Evolutionary conservation across 345 rosid genomes (phyloP).

Genomic region (Streptanthus diversifolius): DNA sequence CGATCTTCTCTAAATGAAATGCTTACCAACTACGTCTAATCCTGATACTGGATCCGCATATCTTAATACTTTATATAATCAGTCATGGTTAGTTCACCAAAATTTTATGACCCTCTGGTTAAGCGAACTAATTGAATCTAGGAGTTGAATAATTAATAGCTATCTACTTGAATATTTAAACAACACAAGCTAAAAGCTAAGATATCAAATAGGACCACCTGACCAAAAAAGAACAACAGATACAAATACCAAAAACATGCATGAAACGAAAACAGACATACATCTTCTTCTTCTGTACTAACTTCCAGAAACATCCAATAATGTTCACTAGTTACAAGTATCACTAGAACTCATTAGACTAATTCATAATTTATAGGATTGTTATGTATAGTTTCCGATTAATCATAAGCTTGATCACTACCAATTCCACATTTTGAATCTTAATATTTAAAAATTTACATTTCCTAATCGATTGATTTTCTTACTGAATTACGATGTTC

Average conservation of each 20-base stretch:
- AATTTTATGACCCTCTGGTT: background rate
- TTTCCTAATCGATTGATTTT: background rate
- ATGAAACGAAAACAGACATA: background rate
- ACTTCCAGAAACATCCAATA: background rate
- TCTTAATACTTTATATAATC: background rate
- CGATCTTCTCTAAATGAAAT: background rate
- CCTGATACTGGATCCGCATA: background rate
- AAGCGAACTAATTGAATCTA: background rate
- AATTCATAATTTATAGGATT: background rate
- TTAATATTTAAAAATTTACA: background rate
- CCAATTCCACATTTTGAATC: background rate
- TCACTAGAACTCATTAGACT: background rate
- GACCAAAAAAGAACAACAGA: background rate
- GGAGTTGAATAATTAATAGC: background rate
- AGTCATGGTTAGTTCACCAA: constrained; percentile 12
- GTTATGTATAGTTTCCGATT: background rate
- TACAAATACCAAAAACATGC: background rate
- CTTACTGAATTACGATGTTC: background rate
- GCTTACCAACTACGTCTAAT: constrained; percentile 19
- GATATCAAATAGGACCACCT: constrained; percentile 30
- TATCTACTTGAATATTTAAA: background rate
- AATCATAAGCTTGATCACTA: background rate
- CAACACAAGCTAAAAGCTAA: background rate
- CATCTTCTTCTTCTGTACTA: background rate
- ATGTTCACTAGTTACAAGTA: background rate